Evolutionary conservation across 2,329 filamentous ascomycete species (phyloP).

Genomic region (Diaporthe sp.): DNA sequence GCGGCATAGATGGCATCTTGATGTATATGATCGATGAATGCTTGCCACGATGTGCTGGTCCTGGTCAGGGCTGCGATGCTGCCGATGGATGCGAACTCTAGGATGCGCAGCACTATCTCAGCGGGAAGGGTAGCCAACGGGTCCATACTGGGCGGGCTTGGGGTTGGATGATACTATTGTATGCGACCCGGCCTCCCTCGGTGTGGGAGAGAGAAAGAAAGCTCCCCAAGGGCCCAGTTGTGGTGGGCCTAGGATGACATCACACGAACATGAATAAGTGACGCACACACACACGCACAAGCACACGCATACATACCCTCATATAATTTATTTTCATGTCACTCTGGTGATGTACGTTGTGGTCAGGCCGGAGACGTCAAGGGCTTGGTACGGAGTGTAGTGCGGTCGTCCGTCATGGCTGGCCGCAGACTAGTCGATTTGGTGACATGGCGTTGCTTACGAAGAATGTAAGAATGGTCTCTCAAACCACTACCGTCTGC

Average conservation of each 20-base stretch:
- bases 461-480: background rate
- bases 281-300: background rate
- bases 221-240: background rate
- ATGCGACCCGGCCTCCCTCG: background rate
- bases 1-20: conserved; percentile 44
- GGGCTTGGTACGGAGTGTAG: background rate
- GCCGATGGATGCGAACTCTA: conserved; percentile 42
- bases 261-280: conserved; percentile 4
- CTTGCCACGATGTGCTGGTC: conserved; percentile 43
- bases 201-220: background rate
- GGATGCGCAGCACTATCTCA: conserved; percentile 45
- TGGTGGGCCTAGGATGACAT: conserved; percentile 7
- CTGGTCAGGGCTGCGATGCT: conserved; percentile 41
- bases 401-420: background rate
- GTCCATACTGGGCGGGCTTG: conserved; percentile 37
- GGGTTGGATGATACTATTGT: background rate
- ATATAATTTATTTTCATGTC: background rate
- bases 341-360: background rate
- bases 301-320: background rate
- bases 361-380: background rate
- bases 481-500: background rate
- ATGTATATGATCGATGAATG: conserved; percentile 44
- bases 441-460: background rate
- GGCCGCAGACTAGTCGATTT: background rate
- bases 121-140: conserved; percentile 43